Evolutionary conservation across 768 basidiomycete species (phyloP).

Genomic region (Hemileccinum rubropunctum): DNA sequence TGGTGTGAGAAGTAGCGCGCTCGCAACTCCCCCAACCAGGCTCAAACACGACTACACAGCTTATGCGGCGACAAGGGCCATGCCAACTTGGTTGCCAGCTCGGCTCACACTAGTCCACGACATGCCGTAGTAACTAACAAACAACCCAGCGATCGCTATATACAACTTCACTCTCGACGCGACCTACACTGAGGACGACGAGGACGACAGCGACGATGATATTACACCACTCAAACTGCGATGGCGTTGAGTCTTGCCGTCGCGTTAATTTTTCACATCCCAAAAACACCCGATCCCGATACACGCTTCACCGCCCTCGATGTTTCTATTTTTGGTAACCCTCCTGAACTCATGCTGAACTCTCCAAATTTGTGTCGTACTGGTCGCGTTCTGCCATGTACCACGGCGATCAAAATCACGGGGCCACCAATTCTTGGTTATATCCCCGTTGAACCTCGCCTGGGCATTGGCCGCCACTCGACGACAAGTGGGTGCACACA

Average conservation of each 20-base stretch:
- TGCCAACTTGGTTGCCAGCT: not conserved
- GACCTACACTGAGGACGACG: not conserved
- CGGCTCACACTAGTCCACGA: constrained; percentile 9
- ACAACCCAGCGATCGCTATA: not conserved
- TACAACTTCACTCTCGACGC: not conserved
- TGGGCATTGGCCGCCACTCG: too few species aligned
- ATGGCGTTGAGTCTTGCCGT: constrained; percentile 24
- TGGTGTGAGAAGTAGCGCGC: constrained; percentile 30
- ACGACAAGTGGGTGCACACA: too few species aligned
- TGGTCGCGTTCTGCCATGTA: too few species aligned
- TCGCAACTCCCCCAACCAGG: constrained; percentile 26
- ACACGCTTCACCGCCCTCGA: constrained; percentile 11
- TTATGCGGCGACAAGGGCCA: constrained; percentile 4
- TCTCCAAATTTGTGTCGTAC: too few species aligned
- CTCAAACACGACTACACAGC: constrained; percentile 36
- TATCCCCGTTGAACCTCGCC: too few species aligned
- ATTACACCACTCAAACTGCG: not conserved
- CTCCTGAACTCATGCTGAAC: too few species aligned
- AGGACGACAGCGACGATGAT: not conserved
- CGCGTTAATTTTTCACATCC: constrained; percentile 20
- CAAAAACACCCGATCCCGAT: constrained; percentile 19
- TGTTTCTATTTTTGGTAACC: constrained; percentile 26
- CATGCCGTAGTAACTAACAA: not conserved
- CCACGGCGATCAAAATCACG: too few species aligned
- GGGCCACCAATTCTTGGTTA: too few species aligned